Evolutionary conservation across 2,329 filamentous ascomycete species (phyloP).

Genomic region (Berkeleyomyces rouxiae): DNA sequence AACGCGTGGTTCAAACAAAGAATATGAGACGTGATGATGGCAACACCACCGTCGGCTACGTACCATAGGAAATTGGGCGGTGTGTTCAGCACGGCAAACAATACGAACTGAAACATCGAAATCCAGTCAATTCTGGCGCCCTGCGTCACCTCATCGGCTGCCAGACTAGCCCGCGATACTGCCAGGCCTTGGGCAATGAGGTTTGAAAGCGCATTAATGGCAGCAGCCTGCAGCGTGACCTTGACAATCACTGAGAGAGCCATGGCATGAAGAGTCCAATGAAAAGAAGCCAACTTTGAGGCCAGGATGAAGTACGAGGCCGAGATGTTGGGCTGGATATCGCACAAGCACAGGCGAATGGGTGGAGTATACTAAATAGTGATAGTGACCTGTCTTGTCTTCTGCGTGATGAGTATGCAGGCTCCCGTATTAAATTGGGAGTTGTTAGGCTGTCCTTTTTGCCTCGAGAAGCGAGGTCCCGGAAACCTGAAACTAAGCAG

Average conservation of each 20-base stretch:
- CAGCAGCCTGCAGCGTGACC: slow-evolving; percentile 47
- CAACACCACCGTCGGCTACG: background rate
- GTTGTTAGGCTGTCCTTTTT: too few relatives aligned
- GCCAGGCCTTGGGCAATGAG: slow-evolving; percentile 55
- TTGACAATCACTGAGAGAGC: slow-evolving; percentile 33
- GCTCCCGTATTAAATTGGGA: too few relatives aligned
- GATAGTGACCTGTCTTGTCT: too few relatives aligned
- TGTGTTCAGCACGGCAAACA: slow-evolving; percentile 56
- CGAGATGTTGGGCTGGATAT: too few relatives aligned
- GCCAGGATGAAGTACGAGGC: too few relatives aligned
- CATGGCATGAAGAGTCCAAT: slow-evolving; percentile 3
- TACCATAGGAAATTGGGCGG: slow-evolving; percentile 76
- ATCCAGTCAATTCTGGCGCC: slow-evolving; percentile 39
- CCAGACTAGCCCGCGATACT: slow-evolving; percentile 33
- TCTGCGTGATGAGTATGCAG: too few relatives aligned
- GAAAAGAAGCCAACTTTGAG: too few relatives aligned
- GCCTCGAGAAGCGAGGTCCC: too few relatives aligned
- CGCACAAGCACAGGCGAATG: too few relatives aligned
- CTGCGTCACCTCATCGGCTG: background rate
- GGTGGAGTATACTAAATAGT: too few relatives aligned
- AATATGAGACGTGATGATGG: background rate
- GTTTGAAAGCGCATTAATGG: slow-evolving; percentile 52
- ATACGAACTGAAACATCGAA: slow-evolving; percentile 58
- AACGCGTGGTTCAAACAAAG: too few relatives aligned
- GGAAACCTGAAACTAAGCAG: too few relatives aligned